Percentiles rank a stretch among this genome's conserved stretches.
These are phyloP conservation scores for Drechmeria coniospora DNA, from an alignment of 2,329 filamentous ascomycete genomes.

Conservation along the genomic window DNA sequence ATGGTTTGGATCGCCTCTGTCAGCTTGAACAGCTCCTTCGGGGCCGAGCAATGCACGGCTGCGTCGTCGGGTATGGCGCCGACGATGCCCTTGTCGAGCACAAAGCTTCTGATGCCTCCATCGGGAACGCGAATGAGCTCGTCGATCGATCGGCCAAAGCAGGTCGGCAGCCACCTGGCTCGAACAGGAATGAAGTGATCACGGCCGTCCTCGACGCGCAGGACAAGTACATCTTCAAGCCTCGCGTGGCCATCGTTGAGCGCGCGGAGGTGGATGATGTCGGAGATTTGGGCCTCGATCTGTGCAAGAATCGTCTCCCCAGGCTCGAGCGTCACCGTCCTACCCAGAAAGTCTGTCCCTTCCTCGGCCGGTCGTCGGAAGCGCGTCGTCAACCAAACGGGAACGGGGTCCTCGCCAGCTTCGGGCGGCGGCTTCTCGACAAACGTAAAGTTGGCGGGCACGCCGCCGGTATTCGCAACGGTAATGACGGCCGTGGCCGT, in stretches of 20 bases:
- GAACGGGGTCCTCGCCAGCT: constrained; percentile 23
- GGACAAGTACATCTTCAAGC: constrained; percentile 76
- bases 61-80: constrained; percentile 38
- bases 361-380: constrained; percentile 34
- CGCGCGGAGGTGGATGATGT: constrained; percentile 45
- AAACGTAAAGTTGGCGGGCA: constrained; percentile 66
- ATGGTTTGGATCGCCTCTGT: constrained; percentile 59
- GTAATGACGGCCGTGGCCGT: constrained; percentile 55
- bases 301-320: constrained; percentile 66
- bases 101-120: constrained; percentile 53
- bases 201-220: constrained; percentile 68
- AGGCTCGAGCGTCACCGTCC: constrained; percentile 57
- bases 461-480: constrained; percentile 81
- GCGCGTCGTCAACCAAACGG: constrained; percentile 55
- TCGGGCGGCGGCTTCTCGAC: constrained; percentile 49
- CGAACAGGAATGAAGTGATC: constrained; percentile 83
- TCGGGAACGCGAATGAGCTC: constrained; percentile 76
- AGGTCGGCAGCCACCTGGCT: constrained; percentile 65
- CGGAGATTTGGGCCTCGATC: constrained; percentile 51
- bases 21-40: constrained; percentile 76
- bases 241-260: constrained; percentile 53
- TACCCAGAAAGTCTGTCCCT: constrained; percentile 16
- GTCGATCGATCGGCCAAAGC: constrained; percentile 72
- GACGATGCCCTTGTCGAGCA: constrained; percentile 19
- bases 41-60: constrained; percentile 61